These are phyloP conservation scores for Ustilago lituana DNA, from an alignment of 1,284 basidiomycete genomes.

Conservation along the genomic window DNA sequence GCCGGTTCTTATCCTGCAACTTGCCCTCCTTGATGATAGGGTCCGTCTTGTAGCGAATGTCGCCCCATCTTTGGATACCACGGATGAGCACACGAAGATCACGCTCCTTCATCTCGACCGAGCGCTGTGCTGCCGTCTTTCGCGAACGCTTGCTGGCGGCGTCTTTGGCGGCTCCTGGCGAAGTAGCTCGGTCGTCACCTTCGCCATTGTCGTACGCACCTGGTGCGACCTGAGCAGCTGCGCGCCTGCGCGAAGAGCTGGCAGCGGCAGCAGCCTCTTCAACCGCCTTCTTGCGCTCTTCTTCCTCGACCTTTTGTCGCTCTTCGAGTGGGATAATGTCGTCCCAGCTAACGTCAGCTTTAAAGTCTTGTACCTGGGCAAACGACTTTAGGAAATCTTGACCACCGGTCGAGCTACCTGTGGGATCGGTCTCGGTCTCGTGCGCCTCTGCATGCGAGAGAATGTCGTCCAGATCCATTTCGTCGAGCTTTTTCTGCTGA, in stretches of 20 bases:
- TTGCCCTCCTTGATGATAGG: slow-evolving; percentile 92
- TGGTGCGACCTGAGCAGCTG: slow-evolving; percentile 77
- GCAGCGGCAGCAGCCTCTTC: slow-evolving; percentile 73
- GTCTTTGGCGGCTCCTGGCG: slow-evolving; percentile 65
- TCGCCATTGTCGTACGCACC: slow-evolving; percentile 76
- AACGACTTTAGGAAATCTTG: slow-evolving; percentile 96
- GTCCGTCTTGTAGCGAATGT: slow-evolving; percentile 92
- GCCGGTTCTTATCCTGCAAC: slow-evolving; percentile 91
- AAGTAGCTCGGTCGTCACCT: slow-evolving; percentile 31
- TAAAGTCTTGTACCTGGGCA: slow-evolving; percentile 95
- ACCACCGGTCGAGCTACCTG: slow-evolving; percentile 87
- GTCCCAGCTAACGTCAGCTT: slow-evolving; percentile 94
- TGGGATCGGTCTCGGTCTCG: slow-evolving; percentile 80
- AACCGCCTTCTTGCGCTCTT: slow-evolving; percentile 69
- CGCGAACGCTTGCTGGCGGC: slow-evolving; percentile 69
- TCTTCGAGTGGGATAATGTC: slow-evolving; percentile 97
- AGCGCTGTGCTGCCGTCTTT: slow-evolving; percentile 84
- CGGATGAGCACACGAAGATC: slow-evolving; percentile 95
- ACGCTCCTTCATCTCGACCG: slow-evolving; percentile 94
- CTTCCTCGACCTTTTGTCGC: slow-evolving; percentile 80
- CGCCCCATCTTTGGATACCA: slow-evolving; percentile 96
- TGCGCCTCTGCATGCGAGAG: slow-evolving; percentile 95
- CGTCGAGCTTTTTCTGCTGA: slow-evolving; percentile 95
- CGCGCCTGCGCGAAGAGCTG: slow-evolving; percentile 70
- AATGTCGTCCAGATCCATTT: slow-evolving; percentile 99